These are phyloP conservation scores for Notholithocarpus densiflorus DNA, from an alignment of 306 rosid species.

Conservation along the genomic window DNA sequence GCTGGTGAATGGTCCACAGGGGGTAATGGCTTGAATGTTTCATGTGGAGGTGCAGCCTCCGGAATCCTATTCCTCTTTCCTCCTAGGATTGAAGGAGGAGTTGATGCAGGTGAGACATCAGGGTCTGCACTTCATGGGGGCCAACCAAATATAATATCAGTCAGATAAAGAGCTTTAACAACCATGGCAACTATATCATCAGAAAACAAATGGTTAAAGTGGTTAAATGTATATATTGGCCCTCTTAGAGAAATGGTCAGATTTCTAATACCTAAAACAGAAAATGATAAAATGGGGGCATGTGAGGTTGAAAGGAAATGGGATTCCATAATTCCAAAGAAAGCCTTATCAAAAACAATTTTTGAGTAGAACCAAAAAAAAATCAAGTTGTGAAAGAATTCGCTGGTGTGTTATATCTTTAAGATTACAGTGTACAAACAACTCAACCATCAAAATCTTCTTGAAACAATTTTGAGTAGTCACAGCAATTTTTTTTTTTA, in stretches of 20 bases:
- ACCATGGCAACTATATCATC: neutral
- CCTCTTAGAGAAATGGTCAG: neutral
- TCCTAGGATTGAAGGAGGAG: constrained; percentile 43
- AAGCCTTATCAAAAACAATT: neutral
- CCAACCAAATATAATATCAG: neutral
- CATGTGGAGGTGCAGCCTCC: constrained; percentile 41
- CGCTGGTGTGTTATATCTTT: too few relatives aligned
- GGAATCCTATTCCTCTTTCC: constrained; percentile 35
- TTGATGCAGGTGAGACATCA: constrained; percentile 49
- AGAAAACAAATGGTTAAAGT: neutral
- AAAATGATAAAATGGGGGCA: neutral
- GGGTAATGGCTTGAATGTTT: constrained; percentile 42
- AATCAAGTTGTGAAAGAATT: neutral
- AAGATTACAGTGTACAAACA: neutral
- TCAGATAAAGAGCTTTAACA: neutral
- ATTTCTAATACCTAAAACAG: neutral
- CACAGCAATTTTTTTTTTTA: neutral
- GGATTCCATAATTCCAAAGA: neutral
- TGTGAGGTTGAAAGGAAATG: neutral
- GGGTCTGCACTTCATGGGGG: constrained; percentile 49
- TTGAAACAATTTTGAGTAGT: neutral
- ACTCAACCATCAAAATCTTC: neutral
- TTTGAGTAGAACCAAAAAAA: neutral
- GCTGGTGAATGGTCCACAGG: constrained; percentile 38
- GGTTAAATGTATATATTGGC: neutral